Percentiles rank a stretch among this genome's conserved stretches.
These are phyloP conservation scores for Perilla frutescens DNA, from an alignment of 257 asterid genomes.

Conservation along the genomic window DNA sequence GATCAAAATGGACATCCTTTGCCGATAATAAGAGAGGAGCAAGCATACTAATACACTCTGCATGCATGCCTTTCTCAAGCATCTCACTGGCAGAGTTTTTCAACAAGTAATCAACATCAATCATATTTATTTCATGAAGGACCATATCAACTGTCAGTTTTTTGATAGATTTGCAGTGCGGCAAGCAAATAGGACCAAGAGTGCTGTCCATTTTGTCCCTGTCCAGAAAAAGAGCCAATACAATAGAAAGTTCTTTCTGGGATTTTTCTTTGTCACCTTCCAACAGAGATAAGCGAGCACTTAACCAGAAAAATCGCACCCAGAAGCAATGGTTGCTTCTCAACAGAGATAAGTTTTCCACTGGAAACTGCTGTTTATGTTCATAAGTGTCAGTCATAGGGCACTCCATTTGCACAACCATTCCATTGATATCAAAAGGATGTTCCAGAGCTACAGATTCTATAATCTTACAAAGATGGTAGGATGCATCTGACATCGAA, in stretches of 20 bases:
- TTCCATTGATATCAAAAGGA: slow-evolving; percentile 54
- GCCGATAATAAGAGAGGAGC: slow-evolving; percentile 74
- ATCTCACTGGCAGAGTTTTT: slow-evolving; percentile 68
- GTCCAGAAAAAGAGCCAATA: slow-evolving; percentile 63
- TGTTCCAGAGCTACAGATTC: slow-evolving; percentile 74
- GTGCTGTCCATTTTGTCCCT: slow-evolving; percentile 49
- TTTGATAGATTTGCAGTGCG: slow-evolving; percentile 76
- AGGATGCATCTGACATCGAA: slow-evolving; percentile 76
- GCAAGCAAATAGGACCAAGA: slow-evolving; percentile 59
- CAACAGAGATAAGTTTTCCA: slow-evolving; percentile 47
- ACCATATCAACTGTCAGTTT: slow-evolving; percentile 66
- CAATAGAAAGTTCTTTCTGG: slow-evolving; percentile 68
- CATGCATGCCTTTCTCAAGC: slow-evolving; percentile 74
- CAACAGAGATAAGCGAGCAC: slow-evolving; percentile 75
- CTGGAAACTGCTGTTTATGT: slow-evolving; percentile 39
- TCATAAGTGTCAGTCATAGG: slow-evolving; percentile 43
- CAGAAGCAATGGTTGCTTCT: slow-evolving; percentile 67
- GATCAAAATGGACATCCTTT: slow-evolving; percentile 65
- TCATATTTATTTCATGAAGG: slow-evolving; percentile 73
- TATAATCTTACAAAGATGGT: slow-evolving; percentile 88
- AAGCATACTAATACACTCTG: slow-evolving; percentile 71
- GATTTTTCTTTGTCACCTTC: slow-evolving; percentile 85
- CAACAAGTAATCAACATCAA: slow-evolving; percentile 85
- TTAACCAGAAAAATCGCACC: slow-evolving; percentile 94
- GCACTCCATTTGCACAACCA: slow-evolving; percentile 40